Base-by-base conservation (phyloP, 78 protist genomes). In the Chrysochromulina tobinii region DNA sequence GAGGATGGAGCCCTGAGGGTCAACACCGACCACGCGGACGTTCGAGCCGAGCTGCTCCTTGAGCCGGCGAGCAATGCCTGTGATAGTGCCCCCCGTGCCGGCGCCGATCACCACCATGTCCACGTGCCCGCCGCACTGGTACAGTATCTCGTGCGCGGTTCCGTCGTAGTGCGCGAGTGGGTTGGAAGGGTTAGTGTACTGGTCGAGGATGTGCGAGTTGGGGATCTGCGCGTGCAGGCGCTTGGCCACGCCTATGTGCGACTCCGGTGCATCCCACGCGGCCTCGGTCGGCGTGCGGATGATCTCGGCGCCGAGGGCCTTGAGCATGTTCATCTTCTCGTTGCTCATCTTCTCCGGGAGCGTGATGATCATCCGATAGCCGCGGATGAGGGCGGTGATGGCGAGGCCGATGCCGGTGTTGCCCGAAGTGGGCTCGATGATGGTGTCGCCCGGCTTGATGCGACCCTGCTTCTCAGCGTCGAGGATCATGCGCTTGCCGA, bases 371-470 rank as follows among this genome's bases (percentile, higher is more conserved):
- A 97, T 96, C 57, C 95, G 93, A 92, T 97, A 97, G 64, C 88
- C 50, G 14, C 25, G 95, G 72, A 96, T 89, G 90, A 98, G 98
- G 18, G 97, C 96, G 38, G 98, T 95, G 57, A 98, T 90, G 8
- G 99, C 98, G 64, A 98, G 94, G 66, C 99, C 99, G 69, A 98
- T 96, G 18, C 90, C 90, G 23, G 99, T 98, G 95, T 98, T 98
- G 51, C 99, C 99, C 0, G 98, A 96, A 3, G 99, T 98, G 87
- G 99, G 98, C 94, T 98, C 99, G 84, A 97, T 96, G 73, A 98
- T 66, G 0, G 97, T 97, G 92, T 96, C 98, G 48, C 99, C 99
- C 23, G 95, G 95, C 84, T 88, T 88, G 73, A 88, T 88, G 21
- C 90, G 25, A 14, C 90, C 90, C 20, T 25, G n/a, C 50, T 66